Evolutionary conservation across 305 asterid genomes (phyloP).

Genomic region (Withania somnifera): DNA sequence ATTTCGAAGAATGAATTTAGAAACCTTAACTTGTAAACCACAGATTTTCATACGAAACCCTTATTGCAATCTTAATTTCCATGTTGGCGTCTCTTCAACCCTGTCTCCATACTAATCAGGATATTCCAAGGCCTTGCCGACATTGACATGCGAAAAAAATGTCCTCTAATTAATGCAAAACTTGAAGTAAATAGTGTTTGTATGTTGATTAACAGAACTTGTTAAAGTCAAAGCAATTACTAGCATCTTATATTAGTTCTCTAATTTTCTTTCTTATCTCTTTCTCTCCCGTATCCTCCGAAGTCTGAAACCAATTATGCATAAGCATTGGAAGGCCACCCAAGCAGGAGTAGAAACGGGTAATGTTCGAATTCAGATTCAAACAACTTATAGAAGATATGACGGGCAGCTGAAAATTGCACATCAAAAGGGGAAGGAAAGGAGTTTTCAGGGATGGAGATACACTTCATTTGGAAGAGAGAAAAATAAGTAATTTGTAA

Average conservation of each 20-base stretch:
- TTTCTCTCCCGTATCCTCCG: background rate
- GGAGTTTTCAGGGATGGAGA: background rate
- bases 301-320: background rate
- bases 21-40: background rate
- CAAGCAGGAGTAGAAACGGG: conserved; percentile 30
- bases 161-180: background rate
- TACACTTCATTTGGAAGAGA: background rate
- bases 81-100: background rate
- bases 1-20: background rate
- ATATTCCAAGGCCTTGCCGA: background rate
- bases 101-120: background rate
- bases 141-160: background rate
- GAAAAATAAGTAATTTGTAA: background rate
- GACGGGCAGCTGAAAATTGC: background rate
- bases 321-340: conserved; percentile 50
- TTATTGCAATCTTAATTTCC: background rate
- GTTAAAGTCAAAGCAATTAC: background rate
- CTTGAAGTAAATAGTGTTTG: background rate
- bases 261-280: background rate
- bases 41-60: background rate
- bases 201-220: background rate
- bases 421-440: background rate
- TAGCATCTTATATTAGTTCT: background rate
- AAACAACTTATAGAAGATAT: background rate
- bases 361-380: background rate